Evolutionary conservation across 2,329 filamentous ascomycete species (phyloP).

Genomic region (Monilinia vaccinii-corymbosi): DNA sequence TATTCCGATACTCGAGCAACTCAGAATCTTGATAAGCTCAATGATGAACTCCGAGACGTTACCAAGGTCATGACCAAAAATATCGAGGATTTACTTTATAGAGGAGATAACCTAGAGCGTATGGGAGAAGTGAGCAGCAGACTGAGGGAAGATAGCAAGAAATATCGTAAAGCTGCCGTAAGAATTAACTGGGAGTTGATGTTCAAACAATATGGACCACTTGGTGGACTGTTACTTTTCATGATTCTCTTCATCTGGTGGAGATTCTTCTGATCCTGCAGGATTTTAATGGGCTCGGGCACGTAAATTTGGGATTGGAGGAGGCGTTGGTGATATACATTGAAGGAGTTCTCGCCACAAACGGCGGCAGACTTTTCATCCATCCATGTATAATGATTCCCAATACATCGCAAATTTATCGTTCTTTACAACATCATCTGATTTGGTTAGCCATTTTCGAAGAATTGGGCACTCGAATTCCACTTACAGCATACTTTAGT

Average conservation of each 20-base stretch:
- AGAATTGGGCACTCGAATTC: not conserved
- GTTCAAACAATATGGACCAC: conserved; percentile 91
- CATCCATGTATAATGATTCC: conserved; percentile 13
- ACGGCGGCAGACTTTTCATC: not conserved
- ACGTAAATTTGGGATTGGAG: not conserved
- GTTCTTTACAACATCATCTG: not conserved
- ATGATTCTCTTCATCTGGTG: conserved; percentile 84
- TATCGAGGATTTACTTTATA: conserved; percentile 92
- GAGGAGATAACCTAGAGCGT: conserved; percentile 86
- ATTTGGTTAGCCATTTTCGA: not conserved
- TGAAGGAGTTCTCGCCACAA: not conserved
- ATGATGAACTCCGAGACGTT: conserved; percentile 94
- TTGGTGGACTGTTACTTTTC: conserved; percentile 72
- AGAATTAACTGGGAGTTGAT: conserved; percentile 97
- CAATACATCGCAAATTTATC: conserved; percentile 4
- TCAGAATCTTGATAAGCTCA: conserved; percentile 89
- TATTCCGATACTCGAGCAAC: conserved; percentile 89
- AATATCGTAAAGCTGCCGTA: conserved; percentile 86
- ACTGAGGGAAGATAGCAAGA: conserved; percentile 84
- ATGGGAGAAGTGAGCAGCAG: conserved; percentile 93
- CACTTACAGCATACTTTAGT: not conserved
- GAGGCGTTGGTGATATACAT: conserved; percentile 7
- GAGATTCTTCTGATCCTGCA: conserved; percentile 66
- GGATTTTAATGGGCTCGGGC: not conserved
- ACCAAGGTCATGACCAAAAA: conserved; percentile 99